Base-by-base conservation (phyloP, 129 eudicot genomes). In the Pulicaria dysenterica region DNA sequence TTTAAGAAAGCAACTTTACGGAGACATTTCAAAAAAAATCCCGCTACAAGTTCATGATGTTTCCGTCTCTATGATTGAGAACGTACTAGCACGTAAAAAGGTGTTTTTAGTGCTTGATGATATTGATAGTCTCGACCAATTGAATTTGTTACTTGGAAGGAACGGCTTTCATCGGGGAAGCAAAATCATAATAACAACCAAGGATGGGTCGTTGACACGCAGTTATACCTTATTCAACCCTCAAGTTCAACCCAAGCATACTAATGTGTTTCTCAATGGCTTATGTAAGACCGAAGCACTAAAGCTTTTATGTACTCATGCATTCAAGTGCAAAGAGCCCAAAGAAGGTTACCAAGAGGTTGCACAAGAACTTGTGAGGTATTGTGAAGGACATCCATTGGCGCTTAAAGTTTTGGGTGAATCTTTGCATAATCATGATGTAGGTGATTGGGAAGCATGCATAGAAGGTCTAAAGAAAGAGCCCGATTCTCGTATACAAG, bases 331-430 rank as follows among this genome's bases (percentile, higher is more conserved):
- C 3, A 37, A 8, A 56, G 7, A 8, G 39, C 39, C 39, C 39
- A 56, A 19, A 19, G 39, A 17, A 56, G 61, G 61, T 19, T 56
- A 56, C 5, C 3, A 56, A 56, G 61, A 7, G 12, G 61, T 56
- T 8, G 8, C 39, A 4, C 6, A 56, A 56, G 3, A 56, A 7
- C 61, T 56, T 17, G 61, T 56, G 61, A 56, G 24, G 39, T 56
- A 56, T 19, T 56, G 61, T 56, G 61, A 56, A 19, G 61, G 61
- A 56, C 61, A 56, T 19, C 61, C 61, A 19, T 56, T 56, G 61
- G 61, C 61, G 19, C 61, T 56, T 56, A 38, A 56, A 56, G 38
- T 56, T 24, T 19, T 56, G 39, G 61, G 61, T 9, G 24, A 19
- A 38, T 17, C 61, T 56, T 13, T 56, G 10, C 38, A 56, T 3